These are phyloP conservation scores for Plasmodium berghei DNA, from an alignment of 169 alveolate species.

Conservation along the genomic window DNA sequence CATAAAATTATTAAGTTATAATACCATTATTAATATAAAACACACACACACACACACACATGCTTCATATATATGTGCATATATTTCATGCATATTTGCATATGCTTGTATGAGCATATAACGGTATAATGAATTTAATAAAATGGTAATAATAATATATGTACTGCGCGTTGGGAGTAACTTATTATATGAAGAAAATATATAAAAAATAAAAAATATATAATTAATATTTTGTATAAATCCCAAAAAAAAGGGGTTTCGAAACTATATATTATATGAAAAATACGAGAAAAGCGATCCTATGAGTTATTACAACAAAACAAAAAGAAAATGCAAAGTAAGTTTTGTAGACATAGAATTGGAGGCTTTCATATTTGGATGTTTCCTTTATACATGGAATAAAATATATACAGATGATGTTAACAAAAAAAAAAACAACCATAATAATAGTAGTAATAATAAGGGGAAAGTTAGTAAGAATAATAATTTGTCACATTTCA, in stretches of 20 bases:
- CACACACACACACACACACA: no score
- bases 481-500: neutral
- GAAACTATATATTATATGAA: neutral
- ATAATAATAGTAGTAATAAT: conserved; percentile 3
- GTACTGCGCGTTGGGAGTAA: neutral
- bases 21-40: no score
- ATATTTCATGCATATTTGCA: no score
- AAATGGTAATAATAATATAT: no score
- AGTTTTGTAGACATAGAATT: conserved; percentile 56
- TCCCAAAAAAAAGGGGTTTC: no score
- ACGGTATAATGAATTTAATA: no score
- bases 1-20: no score
- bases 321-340: conserved; percentile 55
- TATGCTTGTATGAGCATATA: no score
- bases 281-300: conserved; percentile 5
- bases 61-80: no score
- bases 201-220: neutral
- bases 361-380: conserved; percentile 75
- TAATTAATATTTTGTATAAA: no score
- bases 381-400: conserved; percentile 72
- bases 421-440: conserved; percentile 9
- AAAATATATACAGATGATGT: conserved; percentile 29
- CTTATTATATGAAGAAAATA: neutral
- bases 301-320: conserved; percentile 25
- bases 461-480: neutral